These are phyloP conservation scores for Mikania micrantha DNA, from an alignment of 129 eudicot genomes.

Conservation along the genomic window DNA sequence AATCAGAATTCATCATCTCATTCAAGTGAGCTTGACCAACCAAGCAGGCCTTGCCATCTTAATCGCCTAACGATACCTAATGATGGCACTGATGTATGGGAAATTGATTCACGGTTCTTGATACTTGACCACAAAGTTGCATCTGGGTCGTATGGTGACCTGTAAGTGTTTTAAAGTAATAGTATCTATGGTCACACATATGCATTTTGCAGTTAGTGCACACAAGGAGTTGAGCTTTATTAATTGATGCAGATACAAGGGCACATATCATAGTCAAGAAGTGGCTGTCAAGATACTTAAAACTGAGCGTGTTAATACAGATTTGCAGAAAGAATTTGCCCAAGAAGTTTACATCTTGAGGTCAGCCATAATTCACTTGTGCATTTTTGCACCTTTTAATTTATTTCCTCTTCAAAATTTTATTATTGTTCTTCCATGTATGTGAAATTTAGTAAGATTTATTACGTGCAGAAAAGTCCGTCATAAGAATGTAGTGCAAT, in stretches of 20 bases:
- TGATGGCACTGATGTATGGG: slow-evolving; percentile 99
- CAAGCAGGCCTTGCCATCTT: slow-evolving; percentile 28
- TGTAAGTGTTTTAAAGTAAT: slow-evolving; percentile 47
- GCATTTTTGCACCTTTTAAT: not conserved
- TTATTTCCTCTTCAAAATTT: not conserved
- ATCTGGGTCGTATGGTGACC: slow-evolving; percentile 90
- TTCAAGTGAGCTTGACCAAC: slow-evolving; percentile 43
- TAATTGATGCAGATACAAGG: slow-evolving; percentile 69
- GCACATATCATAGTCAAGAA: slow-evolving; percentile 90
- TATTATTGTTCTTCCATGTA: not conserved
- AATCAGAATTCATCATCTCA: slow-evolving; percentile 38
- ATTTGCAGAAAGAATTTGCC: slow-evolving; percentile 90
- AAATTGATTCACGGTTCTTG: slow-evolving; percentile 68
- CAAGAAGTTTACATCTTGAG: slow-evolving; percentile 99
- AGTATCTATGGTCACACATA: not conserved
- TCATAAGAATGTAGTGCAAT: slow-evolving; percentile 97
- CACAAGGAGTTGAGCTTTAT: slow-evolving; percentile 3
- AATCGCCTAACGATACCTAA: slow-evolving; percentile 70
- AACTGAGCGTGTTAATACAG: slow-evolving; percentile 50
- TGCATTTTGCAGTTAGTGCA: not conserved
- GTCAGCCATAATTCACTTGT: slow-evolving; percentile 33
- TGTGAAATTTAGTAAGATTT: not conserved
- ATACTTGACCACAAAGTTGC: slow-evolving; percentile 86
- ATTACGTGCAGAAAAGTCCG: slow-evolving; percentile 75
- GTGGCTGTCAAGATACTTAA: slow-evolving; percentile 78